phyloP scores from a whole-genome alignment of 2,329 filamentous ascomycete genomes.

The Calonectria multiphialidica region DNA sequence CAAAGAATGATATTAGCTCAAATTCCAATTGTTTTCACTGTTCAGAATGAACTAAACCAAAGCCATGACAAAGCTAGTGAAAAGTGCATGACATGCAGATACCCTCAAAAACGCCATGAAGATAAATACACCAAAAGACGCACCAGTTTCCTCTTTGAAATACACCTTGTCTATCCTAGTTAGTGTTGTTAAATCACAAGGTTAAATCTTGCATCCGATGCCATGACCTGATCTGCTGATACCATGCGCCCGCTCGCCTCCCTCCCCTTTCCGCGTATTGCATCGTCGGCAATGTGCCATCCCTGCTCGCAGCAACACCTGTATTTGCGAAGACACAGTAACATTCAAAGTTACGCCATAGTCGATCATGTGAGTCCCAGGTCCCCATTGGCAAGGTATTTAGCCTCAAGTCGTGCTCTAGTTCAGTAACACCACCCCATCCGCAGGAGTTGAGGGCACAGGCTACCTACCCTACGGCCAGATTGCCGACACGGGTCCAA shows the following conservation, averaged over 20 bases:
- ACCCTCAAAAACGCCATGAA: no score
- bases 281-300: conserved; percentile 16
- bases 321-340: background rate
- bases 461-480: background rate
- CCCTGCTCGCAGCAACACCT: background rate
- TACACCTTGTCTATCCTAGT: no score
- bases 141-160: no score
- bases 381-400: background rate
- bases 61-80: no score
- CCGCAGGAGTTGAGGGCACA: background rate
- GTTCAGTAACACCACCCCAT: background rate
- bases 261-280: background rate
- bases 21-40: background rate
- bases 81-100: no score
- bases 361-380: background rate
- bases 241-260: background rate
- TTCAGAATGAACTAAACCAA: no score
- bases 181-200: no score
- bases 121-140: no score
- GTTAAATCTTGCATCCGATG: background rate
- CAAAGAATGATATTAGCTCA: background rate
- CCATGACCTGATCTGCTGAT: background rate
- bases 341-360: background rate
- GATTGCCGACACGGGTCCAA: background rate
- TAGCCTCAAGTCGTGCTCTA: background rate